Base-by-base conservation (phyloP, 2,329 filamentous ascomycete genomes). In the Penicillium italicum region DNA sequence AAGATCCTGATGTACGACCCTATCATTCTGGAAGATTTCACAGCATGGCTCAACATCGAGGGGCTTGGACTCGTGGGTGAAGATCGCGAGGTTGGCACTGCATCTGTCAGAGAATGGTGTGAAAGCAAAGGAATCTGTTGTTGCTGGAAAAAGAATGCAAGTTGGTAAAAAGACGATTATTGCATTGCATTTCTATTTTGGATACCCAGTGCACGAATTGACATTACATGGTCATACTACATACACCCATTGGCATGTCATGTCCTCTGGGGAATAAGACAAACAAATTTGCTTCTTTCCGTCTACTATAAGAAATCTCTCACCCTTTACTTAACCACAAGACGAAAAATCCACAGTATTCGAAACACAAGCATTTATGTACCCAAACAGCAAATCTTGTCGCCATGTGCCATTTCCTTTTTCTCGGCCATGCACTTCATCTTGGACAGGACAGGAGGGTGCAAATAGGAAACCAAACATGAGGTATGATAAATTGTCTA, bases 1-100 rank as follows among this genome's bases (percentile, higher is more conserved):
- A 95, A 91, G 75, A 97, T 99, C 44, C 78, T 97, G 6, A 84
- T 97, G 70, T 97, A 95, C 69, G 92, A 97, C 66, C 91, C 93
- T 0, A 88, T 99, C 41, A 81, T 94, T 1, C 74, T 97, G 0
- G 93, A 97, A 73, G 91, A 97, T 62, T 77, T 99, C 14, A 83
- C 92, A 0, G 75, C 77, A 0, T 97, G 91, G 89, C 75, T 97
- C 16, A 97, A 96, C 63, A 81, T 81, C 4, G 87, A 87, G 12
- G 83, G 85, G 24, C 74, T 92, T 42, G 80, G 79, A 12, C 77
- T 78, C 4, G 81, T 85, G 0, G 85, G 85, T 0, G 88, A 83
- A 64, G 86, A 90, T 61, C 80, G 80, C 9, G 85, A 90, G 68
- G 82, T 89, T 10, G 79, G 77, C 7, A 76, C 83, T 0, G 77